These are phyloP conservation scores for Edaphochlamys debaryana DNA, from an alignment of 139 green algal genomes.

Conservation along the genomic window DNA sequence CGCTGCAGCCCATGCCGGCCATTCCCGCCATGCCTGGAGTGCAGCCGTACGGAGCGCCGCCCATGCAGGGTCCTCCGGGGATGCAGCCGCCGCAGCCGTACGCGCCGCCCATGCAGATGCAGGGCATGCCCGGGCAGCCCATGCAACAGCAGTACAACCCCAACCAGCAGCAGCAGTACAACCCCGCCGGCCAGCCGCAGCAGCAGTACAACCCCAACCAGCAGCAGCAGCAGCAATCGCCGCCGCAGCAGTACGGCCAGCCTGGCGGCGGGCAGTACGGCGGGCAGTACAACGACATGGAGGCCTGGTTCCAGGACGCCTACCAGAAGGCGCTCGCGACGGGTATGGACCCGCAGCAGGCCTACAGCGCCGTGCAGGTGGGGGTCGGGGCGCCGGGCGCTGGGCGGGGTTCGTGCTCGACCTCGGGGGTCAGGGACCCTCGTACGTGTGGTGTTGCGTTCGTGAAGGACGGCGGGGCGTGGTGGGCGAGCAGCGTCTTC, in stretches of 20 bases:
- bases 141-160: no score
- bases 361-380: conserved; percentile 38
- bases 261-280: no score
- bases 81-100: neutral
- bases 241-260: no score
- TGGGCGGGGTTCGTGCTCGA: no score
- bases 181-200: no score
- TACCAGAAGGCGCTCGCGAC: conserved; percentile 39
- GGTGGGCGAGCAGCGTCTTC: no score
- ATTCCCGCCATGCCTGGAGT: neutral
- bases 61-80: neutral
- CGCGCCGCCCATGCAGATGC: neutral
- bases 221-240: neutral
- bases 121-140: neutral
- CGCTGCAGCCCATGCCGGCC: neutral
- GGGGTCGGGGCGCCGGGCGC: no score
- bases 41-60: conserved; percentile 1
- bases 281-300: conserved; percentile 9
- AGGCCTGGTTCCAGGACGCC: conserved; percentile 32
- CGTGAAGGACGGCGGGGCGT: no score
- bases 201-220: no score
- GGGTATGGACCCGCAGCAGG: conserved; percentile 42
- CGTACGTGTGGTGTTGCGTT: no score
- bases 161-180: no score
- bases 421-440: no score